These are phyloP conservation scores for Casuarina equisetifolia DNA, from an alignment of 306 rosid genomes.

Conservation along the genomic window DNA sequence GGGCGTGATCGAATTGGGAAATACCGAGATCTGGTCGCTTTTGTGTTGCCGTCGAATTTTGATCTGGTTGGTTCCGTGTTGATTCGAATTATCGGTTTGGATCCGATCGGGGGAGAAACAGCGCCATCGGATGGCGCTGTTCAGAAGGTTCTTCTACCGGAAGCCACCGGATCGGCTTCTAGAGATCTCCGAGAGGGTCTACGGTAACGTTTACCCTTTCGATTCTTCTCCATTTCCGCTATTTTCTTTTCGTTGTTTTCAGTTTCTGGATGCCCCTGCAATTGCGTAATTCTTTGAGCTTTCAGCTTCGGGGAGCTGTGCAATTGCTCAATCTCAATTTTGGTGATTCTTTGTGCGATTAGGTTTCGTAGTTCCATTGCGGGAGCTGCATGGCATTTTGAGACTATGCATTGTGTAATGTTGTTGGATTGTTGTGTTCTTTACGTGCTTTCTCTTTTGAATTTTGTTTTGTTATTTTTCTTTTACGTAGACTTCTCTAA, in stretches of 20 bases:
- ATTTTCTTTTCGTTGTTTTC: not conserved
- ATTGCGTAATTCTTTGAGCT: slow-evolving; percentile 10
- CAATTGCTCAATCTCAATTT: slow-evolving; percentile 20
- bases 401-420: slow-evolving; percentile 38
- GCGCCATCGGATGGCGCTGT: slow-evolving; percentile 99
- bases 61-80: slow-evolving; percentile 38
- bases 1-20: slow-evolving; percentile 35
- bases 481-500: not conserved
- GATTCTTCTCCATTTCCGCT: not conserved
- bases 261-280: slow-evolving; percentile 18
- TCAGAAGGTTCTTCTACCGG: slow-evolving; percentile 87
- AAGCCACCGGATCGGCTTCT: slow-evolving; percentile 99
- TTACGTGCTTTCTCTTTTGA: not conserved
- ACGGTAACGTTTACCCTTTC: slow-evolving; percentile 47
- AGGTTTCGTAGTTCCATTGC: slow-evolving; percentile 27
- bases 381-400: slow-evolving; percentile 18
- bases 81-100: slow-evolving; percentile 64
- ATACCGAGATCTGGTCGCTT: slow-evolving; percentile 48
- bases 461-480: not conserved
- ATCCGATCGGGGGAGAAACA: slow-evolving; percentile 79
- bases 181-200: slow-evolving; percentile 95
- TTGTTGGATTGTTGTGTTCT: slow-evolving; percentile 27
- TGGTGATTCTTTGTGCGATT: slow-evolving; percentile 8
- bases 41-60: slow-evolving; percentile 21
- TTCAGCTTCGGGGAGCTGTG: slow-evolving; percentile 19